phyloP scores from a whole-genome alignment of 352 stramenopile species.

The Aphanomyces invadans region DNA sequence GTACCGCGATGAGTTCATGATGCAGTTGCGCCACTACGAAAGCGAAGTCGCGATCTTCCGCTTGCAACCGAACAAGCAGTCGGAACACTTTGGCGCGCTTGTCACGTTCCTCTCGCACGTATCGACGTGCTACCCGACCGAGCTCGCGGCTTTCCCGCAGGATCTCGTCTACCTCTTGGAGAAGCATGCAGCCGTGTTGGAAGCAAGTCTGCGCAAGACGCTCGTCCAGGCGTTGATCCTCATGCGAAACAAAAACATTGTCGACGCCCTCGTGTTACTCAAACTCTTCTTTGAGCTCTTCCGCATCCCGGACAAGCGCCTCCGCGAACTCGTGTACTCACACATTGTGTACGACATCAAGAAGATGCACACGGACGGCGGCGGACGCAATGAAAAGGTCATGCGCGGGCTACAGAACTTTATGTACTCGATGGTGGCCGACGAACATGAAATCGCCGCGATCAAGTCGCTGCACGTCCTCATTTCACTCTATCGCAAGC shows the following conservation, averaged over 20 bases:
- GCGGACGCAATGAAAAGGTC: slow-evolving; percentile 85
- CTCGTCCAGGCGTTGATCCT: slow-evolving; percentile 94
- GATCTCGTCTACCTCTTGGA: slow-evolving; percentile 91
- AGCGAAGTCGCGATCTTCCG: slow-evolving; percentile 94
- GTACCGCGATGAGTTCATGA: slow-evolving; percentile 97
- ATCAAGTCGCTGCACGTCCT: slow-evolving; percentile 90
- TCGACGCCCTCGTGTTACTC: slow-evolving; percentile 88
- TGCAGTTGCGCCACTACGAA: slow-evolving; percentile 94
- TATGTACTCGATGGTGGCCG: slow-evolving; percentile 91
- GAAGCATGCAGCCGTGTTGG: slow-evolving; percentile 83
- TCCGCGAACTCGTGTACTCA: slow-evolving; percentile 91
- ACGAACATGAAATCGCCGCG: slow-evolving; percentile 76
- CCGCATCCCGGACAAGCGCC: slow-evolving; percentile 91
- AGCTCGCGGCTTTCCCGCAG: slow-evolving; percentile 79
- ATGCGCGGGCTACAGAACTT: slow-evolving; percentile 95
- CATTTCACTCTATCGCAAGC: slow-evolving; percentile 94
- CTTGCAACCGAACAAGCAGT: slow-evolving; percentile 87
- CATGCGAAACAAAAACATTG: slow-evolving; percentile 91
- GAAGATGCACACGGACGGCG: slow-evolving; percentile 44
- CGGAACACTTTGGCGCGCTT: slow-evolving; percentile 90
- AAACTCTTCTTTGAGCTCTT: slow-evolving; percentile 97
- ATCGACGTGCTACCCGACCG: slow-evolving; percentile 81
- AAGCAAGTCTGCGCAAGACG: slow-evolving; percentile 88
- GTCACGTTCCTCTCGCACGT: slow-evolving; percentile 96
- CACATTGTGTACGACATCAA: slow-evolving; percentile 97